Evolutionary conservation across 2,329 filamentous ascomycete genomes (phyloP), one percentile per base, ranked within the genome.

Genomic region (Neonectria punicea): DNA sequence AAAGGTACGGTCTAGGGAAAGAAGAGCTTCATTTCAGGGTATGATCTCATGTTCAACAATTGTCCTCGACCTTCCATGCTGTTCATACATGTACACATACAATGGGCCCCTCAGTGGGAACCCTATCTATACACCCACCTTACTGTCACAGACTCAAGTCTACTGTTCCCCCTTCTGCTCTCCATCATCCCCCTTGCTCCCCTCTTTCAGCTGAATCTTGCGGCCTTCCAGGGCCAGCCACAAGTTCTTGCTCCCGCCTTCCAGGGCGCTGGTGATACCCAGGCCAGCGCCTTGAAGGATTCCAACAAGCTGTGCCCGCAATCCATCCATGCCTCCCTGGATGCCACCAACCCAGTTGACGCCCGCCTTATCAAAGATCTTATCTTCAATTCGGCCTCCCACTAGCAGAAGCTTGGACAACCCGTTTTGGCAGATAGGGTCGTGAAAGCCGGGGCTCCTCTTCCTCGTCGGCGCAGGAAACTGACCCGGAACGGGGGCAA

Each of bases 201-300:
- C 74, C 60, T 93, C 90, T 75, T 98, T 93, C 78, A 99, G 80
- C 81, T 95, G 91, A 53, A 84, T 88, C 80, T 90, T 89, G 78
- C 95, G 86, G 53, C 92, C 89, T 84, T 98, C 95, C 74, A 99
- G 83, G 13, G 95, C 93, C 67, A 97, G 86, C 86, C 95, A 98
- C 72, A 99, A 77, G 76, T 88, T 94, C 85, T 91, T 93, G 65
- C 90, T 86, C 53, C 92, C 89, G 59, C 92, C 90, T 78, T 97
- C 93, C 73, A 99, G 82, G n/a, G 90, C 87, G 68, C 82, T 89
- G 25, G 94, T 92, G 60, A 99, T 80, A 63, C 90, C 89, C 61
- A 93, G 87, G 44, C 94, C 94, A 67, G 93, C 88, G 67, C 89
- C 89, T 81, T 96, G 92, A 78, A 99, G 85, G 81, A 97, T 87